These are phyloP conservation scores for Glutinoglossum americanum DNA, from an alignment of 495 filamentous ascomycete genomes.

Conservation along the genomic window DNA sequence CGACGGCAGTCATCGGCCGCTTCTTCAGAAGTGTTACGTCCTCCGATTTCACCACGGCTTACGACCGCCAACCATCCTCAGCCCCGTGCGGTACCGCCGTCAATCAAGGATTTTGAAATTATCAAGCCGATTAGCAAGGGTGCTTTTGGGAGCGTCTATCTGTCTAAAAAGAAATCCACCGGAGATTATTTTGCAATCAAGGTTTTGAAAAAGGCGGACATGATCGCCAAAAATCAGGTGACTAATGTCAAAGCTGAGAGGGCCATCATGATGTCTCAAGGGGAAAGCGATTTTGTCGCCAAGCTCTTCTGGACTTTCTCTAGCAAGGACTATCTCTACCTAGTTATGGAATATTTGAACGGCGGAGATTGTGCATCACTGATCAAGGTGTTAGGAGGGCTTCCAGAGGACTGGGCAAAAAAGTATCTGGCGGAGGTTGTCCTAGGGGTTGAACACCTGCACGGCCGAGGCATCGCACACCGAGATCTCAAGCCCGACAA, in stretches of 20 bases:
- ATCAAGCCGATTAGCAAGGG: slow-evolving; percentile 99
- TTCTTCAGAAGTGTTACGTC: slow-evolving; percentile 37
- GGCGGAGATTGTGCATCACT: slow-evolving; percentile 92
- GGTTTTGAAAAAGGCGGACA: slow-evolving; percentile 94
- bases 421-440: slow-evolving; percentile 94
- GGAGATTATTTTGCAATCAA: slow-evolving; percentile 98
- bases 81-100: slow-evolving; percentile 68
- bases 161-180: slow-evolving; percentile 95
- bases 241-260: slow-evolving; percentile 97
- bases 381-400: slow-evolving; percentile 74
- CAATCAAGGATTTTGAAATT: slow-evolving; percentile 98
- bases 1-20: slow-evolving; percentile 82
- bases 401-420: slow-evolving; percentile 93
- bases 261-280: slow-evolving; percentile 99
- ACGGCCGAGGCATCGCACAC: slow-evolving; percentile 85
- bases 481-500: slow-evolving; percentile 96
- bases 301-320: slow-evolving; percentile 99
- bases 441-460: slow-evolving; percentile 83
- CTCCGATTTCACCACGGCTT: slow-evolving; percentile 64
- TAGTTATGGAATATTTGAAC: slow-evolving; percentile 98
- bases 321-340: slow-evolving; percentile 95
- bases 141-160: slow-evolving; percentile 91
- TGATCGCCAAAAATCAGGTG: slow-evolving; percentile 98
- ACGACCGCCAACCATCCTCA: slow-evolving; percentile 45
- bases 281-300: slow-evolving; percentile 95